Evolutionary conservation across 129 eudicot genomes (phyloP).

Genomic region (Glebionis coronaria): DNA sequence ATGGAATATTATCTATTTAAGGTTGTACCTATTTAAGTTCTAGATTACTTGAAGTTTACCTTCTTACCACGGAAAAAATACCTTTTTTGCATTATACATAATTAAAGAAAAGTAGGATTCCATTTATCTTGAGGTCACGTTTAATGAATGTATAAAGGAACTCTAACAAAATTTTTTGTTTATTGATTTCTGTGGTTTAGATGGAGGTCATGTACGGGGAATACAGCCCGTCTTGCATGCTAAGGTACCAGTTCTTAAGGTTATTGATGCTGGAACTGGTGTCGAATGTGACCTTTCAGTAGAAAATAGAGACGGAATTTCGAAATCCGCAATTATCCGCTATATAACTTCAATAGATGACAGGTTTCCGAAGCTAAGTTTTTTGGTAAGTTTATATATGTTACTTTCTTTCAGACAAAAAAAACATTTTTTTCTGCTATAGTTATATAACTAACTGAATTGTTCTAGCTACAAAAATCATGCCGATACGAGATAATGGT

Average conservation of each 20-base stretch:
- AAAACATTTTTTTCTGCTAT: no score
- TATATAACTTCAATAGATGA: slow-evolving; percentile 75
- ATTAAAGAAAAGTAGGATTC: not conserved
- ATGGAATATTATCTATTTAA: not conserved
- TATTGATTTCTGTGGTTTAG: slow-evolving; percentile 37
- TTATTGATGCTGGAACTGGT: slow-evolving; percentile 75
- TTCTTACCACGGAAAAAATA: not conserved
- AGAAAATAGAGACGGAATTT: slow-evolving; percentile 88
- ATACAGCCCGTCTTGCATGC: slow-evolving; percentile 70
- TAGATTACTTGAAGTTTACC: no score
- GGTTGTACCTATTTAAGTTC: no score
- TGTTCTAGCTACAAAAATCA: not conserved
- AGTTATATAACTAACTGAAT: not conserved
- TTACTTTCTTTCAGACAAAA: not conserved
- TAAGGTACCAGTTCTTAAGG: slow-evolving; percentile 91
- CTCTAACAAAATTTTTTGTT: not conserved
- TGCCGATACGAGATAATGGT: not conserved
- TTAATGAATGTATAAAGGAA: no score
- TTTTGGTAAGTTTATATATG: slow-evolving; percentile 54
- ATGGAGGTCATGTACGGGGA: slow-evolving; percentile 58
- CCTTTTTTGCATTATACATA: not conserved
- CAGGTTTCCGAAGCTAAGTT: slow-evolving; percentile 84
- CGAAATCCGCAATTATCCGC: slow-evolving; percentile 63
- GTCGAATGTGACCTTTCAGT: slow-evolving; percentile 94
- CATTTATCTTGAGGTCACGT: no score